Evolutionary conservation across 23 red algal genomes (phyloP).

Genomic region (Rhodosorus marinus): DNA sequence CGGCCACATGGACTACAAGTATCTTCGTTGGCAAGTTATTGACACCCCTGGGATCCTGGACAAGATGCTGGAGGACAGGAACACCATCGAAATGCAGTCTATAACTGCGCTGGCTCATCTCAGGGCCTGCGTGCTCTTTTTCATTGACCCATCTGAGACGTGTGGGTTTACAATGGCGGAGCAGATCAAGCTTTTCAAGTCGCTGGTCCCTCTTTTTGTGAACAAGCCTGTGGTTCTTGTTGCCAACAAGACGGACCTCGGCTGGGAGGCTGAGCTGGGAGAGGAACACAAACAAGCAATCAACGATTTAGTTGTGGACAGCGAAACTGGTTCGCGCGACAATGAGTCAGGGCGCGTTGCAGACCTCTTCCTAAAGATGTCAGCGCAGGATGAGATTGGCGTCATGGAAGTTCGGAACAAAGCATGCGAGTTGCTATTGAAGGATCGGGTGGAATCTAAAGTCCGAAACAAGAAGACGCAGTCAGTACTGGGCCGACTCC

Average conservation of each 20-base stretch:
- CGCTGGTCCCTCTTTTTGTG: slow-evolving; percentile 63
- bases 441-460: slow-evolving; percentile 51
- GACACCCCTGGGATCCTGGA: slow-evolving; percentile 96
- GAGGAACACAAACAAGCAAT: slow-evolving; percentile 11
- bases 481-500: slow-evolving; percentile 55
- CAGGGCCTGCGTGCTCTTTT: slow-evolving; percentile 71
- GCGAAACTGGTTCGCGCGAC: neutral
- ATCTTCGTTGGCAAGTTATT: slow-evolving; percentile 97
- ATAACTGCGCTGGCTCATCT: slow-evolving; percentile 96
- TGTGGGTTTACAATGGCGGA: slow-evolving; percentile 78
- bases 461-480: slow-evolving; percentile 24
- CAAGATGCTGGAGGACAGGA: slow-evolving; percentile 69
- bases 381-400: slow-evolving; percentile 28
- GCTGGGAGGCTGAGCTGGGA: slow-evolving; percentile 54
- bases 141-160: slow-evolving; percentile 87
- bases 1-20: slow-evolving; percentile 85
- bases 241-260: slow-evolving; percentile 79
- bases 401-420: slow-evolving; percentile 46
- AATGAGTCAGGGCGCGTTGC: neutral
- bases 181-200: slow-evolving; percentile 53
- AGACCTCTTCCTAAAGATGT: slow-evolving; percentile 35
- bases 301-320: slow-evolving; percentile 12
- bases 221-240: slow-evolving; percentile 86
- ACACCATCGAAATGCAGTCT: slow-evolving; percentile 97
- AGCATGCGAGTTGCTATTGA: slow-evolving; percentile 76